Conservation (phyloP, 306 rosid genomes). For the Ammopiptanthus mongolicus region DNA sequence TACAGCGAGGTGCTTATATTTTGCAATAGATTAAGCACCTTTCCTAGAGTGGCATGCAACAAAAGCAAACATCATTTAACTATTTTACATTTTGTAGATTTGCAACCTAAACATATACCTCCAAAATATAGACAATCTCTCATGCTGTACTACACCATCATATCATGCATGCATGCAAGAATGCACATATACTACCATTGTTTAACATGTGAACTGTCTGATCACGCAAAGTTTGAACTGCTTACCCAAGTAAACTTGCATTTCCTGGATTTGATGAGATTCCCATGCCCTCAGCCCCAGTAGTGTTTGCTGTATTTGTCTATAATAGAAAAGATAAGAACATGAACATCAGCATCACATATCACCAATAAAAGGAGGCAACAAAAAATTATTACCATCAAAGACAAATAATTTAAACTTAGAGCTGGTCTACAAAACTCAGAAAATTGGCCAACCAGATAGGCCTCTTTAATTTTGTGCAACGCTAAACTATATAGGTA, state of each 20-base stretch:
- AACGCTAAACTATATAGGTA: background rate
- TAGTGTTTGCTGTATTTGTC: constrained; percentile 63
- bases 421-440: background rate
- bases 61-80: background rate
- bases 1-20: background rate
- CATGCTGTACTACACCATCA: background rate
- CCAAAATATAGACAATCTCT: background rate
- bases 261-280: constrained; percentile 67
- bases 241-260: constrained; percentile 94
- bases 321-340: constrained; percentile 24
- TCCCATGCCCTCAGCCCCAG: constrained; percentile 43
- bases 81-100: background rate
- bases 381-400: constrained; percentile 11
- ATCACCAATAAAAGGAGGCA: constrained; percentile 4
- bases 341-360: constrained; percentile 22
- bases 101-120: background rate
- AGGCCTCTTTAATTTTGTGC: background rate
- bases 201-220: constrained; percentile 9
- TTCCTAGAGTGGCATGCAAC: background rate
- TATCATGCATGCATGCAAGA: background rate
- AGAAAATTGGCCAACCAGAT: background rate
- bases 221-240: background rate
- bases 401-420: background rate
- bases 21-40: background rate
- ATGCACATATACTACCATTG: background rate